Evolutionary conservation across 352 stramenopile genomes (phyloP).

Genomic region (Globisporangium spiculum): DNA sequence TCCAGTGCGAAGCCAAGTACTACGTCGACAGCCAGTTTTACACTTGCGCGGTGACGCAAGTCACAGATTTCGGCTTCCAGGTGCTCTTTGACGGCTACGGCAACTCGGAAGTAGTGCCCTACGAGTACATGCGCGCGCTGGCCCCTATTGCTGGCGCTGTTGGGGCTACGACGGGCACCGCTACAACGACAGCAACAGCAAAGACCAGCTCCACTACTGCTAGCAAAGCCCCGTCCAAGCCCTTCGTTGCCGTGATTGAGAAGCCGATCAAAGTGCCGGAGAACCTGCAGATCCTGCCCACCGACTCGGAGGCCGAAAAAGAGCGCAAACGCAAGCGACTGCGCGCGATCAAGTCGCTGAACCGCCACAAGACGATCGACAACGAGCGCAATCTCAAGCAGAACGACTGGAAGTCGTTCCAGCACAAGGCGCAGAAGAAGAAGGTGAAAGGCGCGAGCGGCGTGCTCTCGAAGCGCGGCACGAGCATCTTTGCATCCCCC

Average conservation of each 20-base stretch:
- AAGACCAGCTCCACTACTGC: conserved; percentile 1
- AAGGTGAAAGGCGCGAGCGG: conserved; percentile 62
- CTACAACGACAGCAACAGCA: background rate
- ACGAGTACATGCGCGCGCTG: conserved; percentile 74
- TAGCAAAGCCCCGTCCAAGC: conserved; percentile 13
- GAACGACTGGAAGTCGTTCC: conserved; percentile 85
- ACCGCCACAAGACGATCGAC: conserved; percentile 84
- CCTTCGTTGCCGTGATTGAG: conserved; percentile 48
- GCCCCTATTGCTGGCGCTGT: background rate
- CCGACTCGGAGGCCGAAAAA: conserved; percentile 82
- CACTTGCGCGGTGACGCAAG: conserved; percentile 53
- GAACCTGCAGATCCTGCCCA: conserved; percentile 79
- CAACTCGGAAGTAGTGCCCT: conserved; percentile 89
- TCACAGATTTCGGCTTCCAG: conserved; percentile 72
- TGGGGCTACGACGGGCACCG: background rate
- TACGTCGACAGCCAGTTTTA: conserved; percentile 81
- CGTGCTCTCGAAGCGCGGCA: conserved; percentile 75
- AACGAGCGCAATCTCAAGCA: conserved; percentile 83
- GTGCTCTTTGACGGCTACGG: conserved; percentile 88
- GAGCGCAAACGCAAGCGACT: conserved; percentile 82
- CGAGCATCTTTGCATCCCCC: conserved; percentile 88
- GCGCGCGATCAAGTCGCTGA: conserved; percentile 84
- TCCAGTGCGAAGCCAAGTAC: conserved; percentile 74
- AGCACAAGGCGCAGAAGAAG: conserved; percentile 79
- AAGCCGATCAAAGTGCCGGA: conserved; percentile 86